Evolutionary conservation across 495 filamentous ascomycete genomes (phyloP).

Genomic region (Talaromyces proteolyticus): DNA sequence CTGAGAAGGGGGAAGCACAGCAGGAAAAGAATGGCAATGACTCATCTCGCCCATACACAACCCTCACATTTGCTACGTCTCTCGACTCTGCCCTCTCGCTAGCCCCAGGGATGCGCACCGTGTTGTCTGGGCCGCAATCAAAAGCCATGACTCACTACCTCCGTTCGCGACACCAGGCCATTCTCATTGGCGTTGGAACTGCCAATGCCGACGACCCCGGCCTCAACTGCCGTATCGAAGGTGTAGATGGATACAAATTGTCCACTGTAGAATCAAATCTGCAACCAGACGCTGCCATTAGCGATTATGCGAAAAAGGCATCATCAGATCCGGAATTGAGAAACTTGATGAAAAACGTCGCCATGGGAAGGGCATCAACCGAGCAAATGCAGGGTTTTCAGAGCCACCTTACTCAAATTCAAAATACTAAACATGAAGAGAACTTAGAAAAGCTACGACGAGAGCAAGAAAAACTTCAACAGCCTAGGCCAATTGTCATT

Average conservation of each 20-base stretch:
- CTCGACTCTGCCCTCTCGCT: constrained; percentile 74
- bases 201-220: constrained; percentile 79
- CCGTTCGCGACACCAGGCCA: constrained; percentile 74
- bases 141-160: constrained; percentile 94
- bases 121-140: constrained; percentile 71
- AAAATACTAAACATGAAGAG: constrained; percentile 32
- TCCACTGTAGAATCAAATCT: neutral
- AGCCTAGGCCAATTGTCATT: constrained; percentile 75
- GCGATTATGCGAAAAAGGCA: constrained; percentile 79
- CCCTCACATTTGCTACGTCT: constrained; percentile 87
- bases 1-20: neutral
- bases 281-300: constrained; percentile 80
- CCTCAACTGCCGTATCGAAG: constrained; percentile 68
- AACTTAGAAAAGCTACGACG: neutral
- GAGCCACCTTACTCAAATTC: constrained; percentile 82
- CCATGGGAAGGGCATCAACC: constrained; percentile 73
- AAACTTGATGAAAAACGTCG: constrained; percentile 88
- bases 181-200: constrained; percentile 82
- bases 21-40: constrained; percentile 9
- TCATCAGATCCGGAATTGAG: constrained; percentile 79
- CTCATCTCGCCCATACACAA: constrained; percentile 43
- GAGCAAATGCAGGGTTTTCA: constrained; percentile 84
- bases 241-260: constrained; percentile 39
- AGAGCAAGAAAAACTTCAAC: constrained; percentile 17
- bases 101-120: constrained; percentile 66